These are phyloP conservation scores for Phellinidium pouzarii DNA, from an alignment of 1,284 basidiomycete genomes.

Conservation along the genomic window DNA sequence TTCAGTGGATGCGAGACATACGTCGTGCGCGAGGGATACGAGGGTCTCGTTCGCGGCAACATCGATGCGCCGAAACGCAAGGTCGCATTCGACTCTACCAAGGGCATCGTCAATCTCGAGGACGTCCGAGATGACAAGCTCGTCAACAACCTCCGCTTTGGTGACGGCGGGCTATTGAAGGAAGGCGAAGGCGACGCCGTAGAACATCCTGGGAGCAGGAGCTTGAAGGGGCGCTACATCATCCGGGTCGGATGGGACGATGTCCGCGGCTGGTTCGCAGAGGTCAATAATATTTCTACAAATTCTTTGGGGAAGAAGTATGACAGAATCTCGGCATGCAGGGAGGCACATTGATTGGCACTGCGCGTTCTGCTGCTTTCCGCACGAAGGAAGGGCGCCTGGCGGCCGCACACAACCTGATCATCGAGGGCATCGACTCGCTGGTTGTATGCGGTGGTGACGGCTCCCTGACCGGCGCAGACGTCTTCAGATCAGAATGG, in stretches of 20 bases:
- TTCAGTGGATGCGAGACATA: constrained; percentile 85
- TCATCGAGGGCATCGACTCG: constrained; percentile 95
- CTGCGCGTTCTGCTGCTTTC: constrained; percentile 86
- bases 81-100: constrained; percentile 18
- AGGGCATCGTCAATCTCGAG: constrained; percentile 22
- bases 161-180: constrained; percentile 83
- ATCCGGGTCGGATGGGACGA: constrained; percentile 98
- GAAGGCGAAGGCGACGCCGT: constrained; percentile 81
- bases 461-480: constrained; percentile 92
- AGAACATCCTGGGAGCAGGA: constrained; percentile 47
- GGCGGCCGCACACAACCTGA: constrained; percentile 84
- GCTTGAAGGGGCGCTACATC: constrained; percentile 88
- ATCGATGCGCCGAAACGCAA: constrained; percentile 29
- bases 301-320: neutral
- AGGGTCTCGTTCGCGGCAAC: constrained; percentile 83
- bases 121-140: constrained; percentile 34
- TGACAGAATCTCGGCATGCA: constrained; percentile 25
- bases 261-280: constrained; percentile 89
- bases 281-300: constrained; percentile 41
- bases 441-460: constrained; percentile 97
- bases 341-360: constrained; percentile 96
- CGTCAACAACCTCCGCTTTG: constrained; percentile 74
- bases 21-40: constrained; percentile 95
- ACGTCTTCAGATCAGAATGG: constrained; percentile 93
- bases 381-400: constrained; percentile 83